Conservation (phyloP, 2,329 filamentous ascomycete genomes). For the Alternaria infectoria region DNA sequence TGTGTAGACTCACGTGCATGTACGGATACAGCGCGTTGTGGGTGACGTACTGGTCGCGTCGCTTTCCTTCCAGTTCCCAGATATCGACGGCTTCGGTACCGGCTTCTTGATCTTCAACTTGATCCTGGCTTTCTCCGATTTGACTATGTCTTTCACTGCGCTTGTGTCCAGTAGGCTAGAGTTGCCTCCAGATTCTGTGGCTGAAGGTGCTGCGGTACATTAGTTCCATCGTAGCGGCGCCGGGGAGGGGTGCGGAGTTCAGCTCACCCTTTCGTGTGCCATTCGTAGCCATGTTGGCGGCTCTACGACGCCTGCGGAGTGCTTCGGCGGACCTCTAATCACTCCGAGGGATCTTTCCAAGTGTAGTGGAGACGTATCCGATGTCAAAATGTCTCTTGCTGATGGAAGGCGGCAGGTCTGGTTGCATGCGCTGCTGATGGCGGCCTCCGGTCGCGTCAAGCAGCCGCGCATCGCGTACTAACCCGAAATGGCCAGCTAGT, state of each 20-base stretch:
- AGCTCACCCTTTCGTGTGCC: constrained; percentile 48
- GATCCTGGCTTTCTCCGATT: constrained; percentile 50
- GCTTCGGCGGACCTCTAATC: constrained; percentile 21
- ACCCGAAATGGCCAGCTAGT: constrained; percentile 3
- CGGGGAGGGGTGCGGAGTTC: constrained; percentile 21
- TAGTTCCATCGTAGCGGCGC: constrained; percentile 17
- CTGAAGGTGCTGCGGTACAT: constrained; percentile 33
- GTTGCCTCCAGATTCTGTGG: constrained; percentile 19
- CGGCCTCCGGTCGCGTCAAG: constrained; percentile 11
- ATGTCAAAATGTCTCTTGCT: constrained; percentile 9
- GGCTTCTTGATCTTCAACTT: constrained; percentile 63
- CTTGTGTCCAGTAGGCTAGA: constrained; percentile 34
- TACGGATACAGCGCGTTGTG: background rate
- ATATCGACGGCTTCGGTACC: constrained; percentile 67
- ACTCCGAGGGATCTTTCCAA: background rate
- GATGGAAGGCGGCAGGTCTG: constrained; percentile 27
- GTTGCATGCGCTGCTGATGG: constrained; percentile 10
- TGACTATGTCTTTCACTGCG: constrained; percentile 43
- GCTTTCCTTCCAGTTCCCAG: constrained; percentile 74
- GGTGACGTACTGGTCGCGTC: constrained; percentile 63
- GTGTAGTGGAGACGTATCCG: constrained; percentile 6
- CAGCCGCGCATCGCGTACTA: constrained; percentile 18
- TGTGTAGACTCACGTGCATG: background rate
- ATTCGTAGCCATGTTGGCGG: constrained; percentile 41
- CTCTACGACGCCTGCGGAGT: constrained; percentile 44